Evolutionary conservation across 1,284 basidiomycete species (phyloP).

Genomic region (Cryptococcus sp.): DNA sequence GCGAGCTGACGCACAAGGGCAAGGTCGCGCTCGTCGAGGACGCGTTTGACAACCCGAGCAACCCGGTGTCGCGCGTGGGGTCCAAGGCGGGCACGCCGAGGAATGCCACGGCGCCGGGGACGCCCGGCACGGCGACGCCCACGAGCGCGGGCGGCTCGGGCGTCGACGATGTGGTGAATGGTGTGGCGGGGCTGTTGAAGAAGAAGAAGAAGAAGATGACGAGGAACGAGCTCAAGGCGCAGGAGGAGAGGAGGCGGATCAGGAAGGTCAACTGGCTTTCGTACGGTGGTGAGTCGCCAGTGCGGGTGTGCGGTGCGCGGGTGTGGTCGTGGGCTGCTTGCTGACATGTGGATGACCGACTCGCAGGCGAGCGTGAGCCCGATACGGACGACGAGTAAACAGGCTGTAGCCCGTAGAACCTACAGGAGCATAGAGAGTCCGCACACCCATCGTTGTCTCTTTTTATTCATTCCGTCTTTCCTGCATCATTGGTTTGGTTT

Average conservation of each 20-base stretch:
- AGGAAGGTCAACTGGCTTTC: conserved; percentile 81
- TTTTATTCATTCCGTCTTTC: background rate
- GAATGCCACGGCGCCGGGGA: conserved; percentile 32
- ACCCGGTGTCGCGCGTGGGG: conserved; percentile 36
- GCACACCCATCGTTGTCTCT: background rate
- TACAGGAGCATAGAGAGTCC: background rate
- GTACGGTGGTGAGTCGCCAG: conserved; percentile 60
- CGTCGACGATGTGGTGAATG: conserved; percentile 51
- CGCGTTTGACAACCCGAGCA: conserved; percentile 55
- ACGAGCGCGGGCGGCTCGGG: conserved; percentile 49
- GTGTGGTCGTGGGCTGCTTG: background rate
- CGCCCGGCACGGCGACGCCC: conserved; percentile 47
- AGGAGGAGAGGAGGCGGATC: conserved; percentile 73
- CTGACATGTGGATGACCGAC: background rate
- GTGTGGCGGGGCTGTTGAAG: conserved; percentile 40
- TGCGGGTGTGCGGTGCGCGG: no score
- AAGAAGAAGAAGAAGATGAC: conserved; percentile 89
- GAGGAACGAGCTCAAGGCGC: conserved; percentile 83
- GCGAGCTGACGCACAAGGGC: conserved; percentile 76
- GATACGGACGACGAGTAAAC: conserved; percentile 35
- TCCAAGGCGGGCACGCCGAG: conserved; percentile 46
- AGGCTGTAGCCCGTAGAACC: background rate
- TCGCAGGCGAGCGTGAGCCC: conserved; percentile 28
- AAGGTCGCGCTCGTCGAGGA: conserved; percentile 82
- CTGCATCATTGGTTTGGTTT: background rate